Evolutionary conservation across 2,329 filamentous ascomycete genomes (phyloP).

Genomic region (Pezicula rhizophila): DNA sequence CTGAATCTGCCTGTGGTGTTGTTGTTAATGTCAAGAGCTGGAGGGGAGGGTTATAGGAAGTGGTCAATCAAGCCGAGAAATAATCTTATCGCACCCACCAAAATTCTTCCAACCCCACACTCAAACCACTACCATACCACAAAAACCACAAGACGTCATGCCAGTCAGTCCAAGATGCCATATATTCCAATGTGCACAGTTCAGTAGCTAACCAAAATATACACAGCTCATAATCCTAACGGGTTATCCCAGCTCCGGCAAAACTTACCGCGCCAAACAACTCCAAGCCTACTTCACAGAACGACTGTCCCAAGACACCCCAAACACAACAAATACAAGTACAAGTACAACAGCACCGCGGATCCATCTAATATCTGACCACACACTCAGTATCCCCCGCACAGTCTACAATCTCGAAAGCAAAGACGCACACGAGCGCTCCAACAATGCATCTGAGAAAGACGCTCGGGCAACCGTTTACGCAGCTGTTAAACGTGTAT

Average conservation of each 20-base stretch:
- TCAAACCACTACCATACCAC: background rate
- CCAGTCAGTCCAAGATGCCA: background rate
- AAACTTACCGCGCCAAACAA: constrained; percentile 60
- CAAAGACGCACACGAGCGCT: constrained; percentile 54
- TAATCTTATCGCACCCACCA: background rate
- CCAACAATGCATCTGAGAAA: constrained; percentile 72
- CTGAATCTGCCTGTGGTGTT: too few species aligned
- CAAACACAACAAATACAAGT: constrained; percentile 5
- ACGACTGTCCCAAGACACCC: constrained; percentile 31
- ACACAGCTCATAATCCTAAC: constrained; percentile 59
- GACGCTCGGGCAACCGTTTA: constrained; percentile 72
- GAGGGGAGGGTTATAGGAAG: too few species aligned
- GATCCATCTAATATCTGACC: constrained; percentile 69
- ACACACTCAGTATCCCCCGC: constrained; percentile 62
- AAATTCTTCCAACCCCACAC: background rate
- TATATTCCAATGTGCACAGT: background rate
- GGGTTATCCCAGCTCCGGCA: constrained; percentile 63
- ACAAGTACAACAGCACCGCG: constrained; percentile 32
- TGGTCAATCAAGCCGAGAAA: too few species aligned
- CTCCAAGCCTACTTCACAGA: constrained; percentile 60
- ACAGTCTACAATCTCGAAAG: constrained; percentile 62
- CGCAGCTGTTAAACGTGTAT: constrained; percentile 70
- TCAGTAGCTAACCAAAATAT: background rate
- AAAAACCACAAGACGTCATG: background rate
- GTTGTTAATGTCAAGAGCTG: too few species aligned